These are phyloP conservation scores for Westerdykella aurantiaca DNA, from an alignment of 2,329 filamentous ascomycete genomes.

Conservation along the genomic window DNA sequence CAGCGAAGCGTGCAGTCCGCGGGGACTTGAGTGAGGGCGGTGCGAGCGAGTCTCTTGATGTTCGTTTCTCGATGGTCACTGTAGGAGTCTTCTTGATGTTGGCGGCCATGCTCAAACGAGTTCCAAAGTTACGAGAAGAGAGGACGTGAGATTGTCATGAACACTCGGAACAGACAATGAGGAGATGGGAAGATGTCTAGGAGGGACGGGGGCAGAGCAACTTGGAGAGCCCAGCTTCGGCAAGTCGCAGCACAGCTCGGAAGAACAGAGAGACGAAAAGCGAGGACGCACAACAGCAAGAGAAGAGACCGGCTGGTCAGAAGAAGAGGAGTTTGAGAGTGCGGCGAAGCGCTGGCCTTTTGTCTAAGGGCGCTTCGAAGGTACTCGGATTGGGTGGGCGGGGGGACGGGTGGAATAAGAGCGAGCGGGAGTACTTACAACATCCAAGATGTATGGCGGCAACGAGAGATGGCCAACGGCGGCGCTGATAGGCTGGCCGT, in stretches of 20 bases:
- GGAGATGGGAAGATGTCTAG: slow-evolving; percentile 25
- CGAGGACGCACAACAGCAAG: slow-evolving; percentile 32
- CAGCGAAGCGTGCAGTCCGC: slow-evolving; percentile 71
- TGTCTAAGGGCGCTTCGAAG: slow-evolving; percentile 36
- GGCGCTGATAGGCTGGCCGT: slow-evolving; percentile 29
- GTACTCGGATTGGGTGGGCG: slow-evolving; percentile 17
- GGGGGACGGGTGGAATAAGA: slow-evolving; percentile 28
- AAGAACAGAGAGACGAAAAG: slow-evolving; percentile 18
- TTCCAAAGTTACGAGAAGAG: slow-evolving; percentile 23
- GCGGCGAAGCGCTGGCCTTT: slow-evolving; percentile 38
- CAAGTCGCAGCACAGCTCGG: slow-evolving; percentile 25
- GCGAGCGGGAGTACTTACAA: slow-evolving; percentile 36
- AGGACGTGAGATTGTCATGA: slow-evolving; percentile 31
- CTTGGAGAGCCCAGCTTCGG: slow-evolving; percentile 36
- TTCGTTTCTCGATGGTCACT: slow-evolving; percentile 40
- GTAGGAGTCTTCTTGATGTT: slow-evolving; percentile 41
- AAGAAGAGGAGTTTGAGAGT: slow-evolving; percentile 20
- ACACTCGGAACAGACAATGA: slow-evolving; percentile 8
- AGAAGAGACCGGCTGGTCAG: slow-evolving; percentile 39
- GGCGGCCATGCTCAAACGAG: slow-evolving; percentile 42
- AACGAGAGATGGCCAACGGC: slow-evolving; percentile 22
- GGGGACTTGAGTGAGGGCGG: slow-evolving; percentile 53
- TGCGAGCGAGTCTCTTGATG: slow-evolving; percentile 36
- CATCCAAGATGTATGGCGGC: slow-evolving; percentile 35
- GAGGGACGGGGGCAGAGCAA: slow-evolving; percentile 17